A percentile compares a stretch with the other conserved stretches of the same genome.
phyloP scores from a whole-genome alignment of 139 green algal species.

The Chlamydomonas urium region DNA sequence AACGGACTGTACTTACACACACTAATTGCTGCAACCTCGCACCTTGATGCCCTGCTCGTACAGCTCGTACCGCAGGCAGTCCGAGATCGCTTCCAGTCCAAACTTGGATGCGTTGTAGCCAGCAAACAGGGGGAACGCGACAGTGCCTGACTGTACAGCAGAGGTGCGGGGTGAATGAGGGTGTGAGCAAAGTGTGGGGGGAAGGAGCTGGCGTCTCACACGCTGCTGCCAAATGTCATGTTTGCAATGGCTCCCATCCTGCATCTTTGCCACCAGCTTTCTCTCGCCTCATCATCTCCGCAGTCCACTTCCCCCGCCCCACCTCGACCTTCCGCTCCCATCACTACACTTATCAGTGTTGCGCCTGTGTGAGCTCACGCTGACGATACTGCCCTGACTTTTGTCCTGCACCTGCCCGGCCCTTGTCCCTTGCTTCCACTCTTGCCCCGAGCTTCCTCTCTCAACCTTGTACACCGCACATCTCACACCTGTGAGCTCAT shows the following conservation, averaged over 20 bases:
- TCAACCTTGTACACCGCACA: background rate
- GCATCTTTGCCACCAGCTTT: background rate
- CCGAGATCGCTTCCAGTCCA: slow-evolving; percentile 24
- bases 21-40: too few relatives aligned
- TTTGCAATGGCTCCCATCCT: background rate
- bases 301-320: background rate
- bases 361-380: background rate
- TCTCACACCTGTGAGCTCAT: slow-evolving; percentile 26
- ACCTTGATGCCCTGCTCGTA: slow-evolving; percentile 4
- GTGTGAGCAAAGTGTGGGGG: background rate
- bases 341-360: too few relatives aligned
- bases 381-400: background rate
- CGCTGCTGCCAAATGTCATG: background rate
- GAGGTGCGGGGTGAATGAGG: background rate
- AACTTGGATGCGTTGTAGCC: slow-evolving; percentile 29
- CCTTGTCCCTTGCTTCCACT: background rate
- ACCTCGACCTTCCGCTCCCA: background rate
- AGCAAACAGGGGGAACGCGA: slow-evolving; percentile 22
- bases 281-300: background rate
- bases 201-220: background rate
- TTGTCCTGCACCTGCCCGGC: background rate
- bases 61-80: slow-evolving; percentile 21
- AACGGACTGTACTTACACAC: too few relatives aligned
- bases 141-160: slow-evolving; percentile 17
- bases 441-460: background rate